Conservation (phyloP, 2,329 filamentous ascomycete genomes). For the Dissoconium aciculare region DNA sequence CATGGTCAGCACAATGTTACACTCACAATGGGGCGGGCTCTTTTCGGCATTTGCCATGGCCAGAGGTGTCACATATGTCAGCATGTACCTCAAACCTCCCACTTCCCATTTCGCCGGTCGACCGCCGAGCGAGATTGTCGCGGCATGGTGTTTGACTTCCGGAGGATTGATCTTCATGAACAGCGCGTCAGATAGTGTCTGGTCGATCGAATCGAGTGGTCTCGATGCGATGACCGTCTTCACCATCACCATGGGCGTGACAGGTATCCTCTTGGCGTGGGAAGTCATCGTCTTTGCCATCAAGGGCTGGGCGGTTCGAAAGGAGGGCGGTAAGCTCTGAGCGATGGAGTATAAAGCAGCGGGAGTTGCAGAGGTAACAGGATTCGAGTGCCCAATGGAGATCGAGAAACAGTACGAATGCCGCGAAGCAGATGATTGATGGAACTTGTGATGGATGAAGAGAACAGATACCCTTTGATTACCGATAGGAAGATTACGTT, state of each 20-base stretch:
- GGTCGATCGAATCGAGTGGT: conserved; percentile 58
- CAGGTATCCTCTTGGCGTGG: conserved; percentile 75
- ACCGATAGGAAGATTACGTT: no score
- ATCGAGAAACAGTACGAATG: no score
- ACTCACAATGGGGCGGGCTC: conserved; percentile 83
- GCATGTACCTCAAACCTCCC: conserved; percentile 67
- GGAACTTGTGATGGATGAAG: no score
- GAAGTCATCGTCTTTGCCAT: conserved; percentile 61
- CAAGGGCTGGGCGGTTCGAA: conserved; percentile 63
- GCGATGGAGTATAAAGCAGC: no score
- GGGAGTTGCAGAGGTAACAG: no score
- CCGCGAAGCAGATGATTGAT: no score
- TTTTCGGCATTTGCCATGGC: conserved; percentile 68
- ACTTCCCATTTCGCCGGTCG: conserved; percentile 65
- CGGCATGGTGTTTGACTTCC: conserved; percentile 71
- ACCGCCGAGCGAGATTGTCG: conserved; percentile 78
- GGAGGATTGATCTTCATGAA: conserved; percentile 89
- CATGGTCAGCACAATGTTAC: conserved; percentile 80
- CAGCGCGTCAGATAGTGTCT: conserved; percentile 63
- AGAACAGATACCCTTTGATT: no score
- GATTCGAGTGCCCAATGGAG: no score
- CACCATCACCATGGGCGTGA: conserved; percentile 71
- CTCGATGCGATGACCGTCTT: conserved; percentile 90
- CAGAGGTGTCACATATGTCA: conserved; percentile 62
- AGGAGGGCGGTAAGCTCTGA: conserved; percentile 22